Evolutionary conservation across 306 rosid genomes (phyloP).

Genomic region (Coriaria nepalensis): DNA sequence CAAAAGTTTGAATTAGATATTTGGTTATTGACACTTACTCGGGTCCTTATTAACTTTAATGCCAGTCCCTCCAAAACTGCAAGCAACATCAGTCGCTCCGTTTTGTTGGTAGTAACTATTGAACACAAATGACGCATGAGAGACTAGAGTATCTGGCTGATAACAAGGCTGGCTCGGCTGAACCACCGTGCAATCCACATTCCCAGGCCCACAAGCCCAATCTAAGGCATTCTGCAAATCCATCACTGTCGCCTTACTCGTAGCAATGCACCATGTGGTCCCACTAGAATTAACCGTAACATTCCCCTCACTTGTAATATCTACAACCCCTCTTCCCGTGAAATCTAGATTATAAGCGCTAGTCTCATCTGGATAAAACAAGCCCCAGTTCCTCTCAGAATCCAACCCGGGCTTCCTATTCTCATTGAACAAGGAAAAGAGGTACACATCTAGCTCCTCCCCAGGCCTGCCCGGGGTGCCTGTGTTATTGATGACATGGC

Average conservation of each 20-base stretch:
- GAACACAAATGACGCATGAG: slow-evolving; percentile 89
- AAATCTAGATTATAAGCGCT: slow-evolving; percentile 90
- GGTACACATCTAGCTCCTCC: slow-evolving; percentile 29
- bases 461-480: slow-evolving; percentile 48
- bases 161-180: slow-evolving; percentile 98
- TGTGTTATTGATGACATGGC: slow-evolving; percentile 35
- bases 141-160: slow-evolving; percentile 68
- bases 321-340: slow-evolving; percentile 66
- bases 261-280: slow-evolving; percentile 89
- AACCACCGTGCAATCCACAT: slow-evolving; percentile 81
- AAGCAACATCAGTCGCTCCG: slow-evolving; percentile 87
- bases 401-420: slow-evolving; percentile 89
- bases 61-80: slow-evolving; percentile 86
- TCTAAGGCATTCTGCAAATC: slow-evolving; percentile 88
- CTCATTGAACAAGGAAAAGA: slow-evolving; percentile 68
- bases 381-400: slow-evolving; percentile 96
- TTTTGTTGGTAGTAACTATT: slow-evolving; percentile 83
- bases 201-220: slow-evolving; percentile 97
- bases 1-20: background rate
- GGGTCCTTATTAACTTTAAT: slow-evolving; percentile 80
- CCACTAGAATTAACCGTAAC: slow-evolving; percentile 39
- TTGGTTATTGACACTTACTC: slow-evolving; percentile 36
- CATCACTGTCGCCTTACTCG: slow-evolving; percentile 61
- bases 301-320: slow-evolving; percentile 38
- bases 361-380: slow-evolving; percentile 89